Conservation (phyloP, 768 basidiomycete species). For the Boletus subparvulus region DNA sequence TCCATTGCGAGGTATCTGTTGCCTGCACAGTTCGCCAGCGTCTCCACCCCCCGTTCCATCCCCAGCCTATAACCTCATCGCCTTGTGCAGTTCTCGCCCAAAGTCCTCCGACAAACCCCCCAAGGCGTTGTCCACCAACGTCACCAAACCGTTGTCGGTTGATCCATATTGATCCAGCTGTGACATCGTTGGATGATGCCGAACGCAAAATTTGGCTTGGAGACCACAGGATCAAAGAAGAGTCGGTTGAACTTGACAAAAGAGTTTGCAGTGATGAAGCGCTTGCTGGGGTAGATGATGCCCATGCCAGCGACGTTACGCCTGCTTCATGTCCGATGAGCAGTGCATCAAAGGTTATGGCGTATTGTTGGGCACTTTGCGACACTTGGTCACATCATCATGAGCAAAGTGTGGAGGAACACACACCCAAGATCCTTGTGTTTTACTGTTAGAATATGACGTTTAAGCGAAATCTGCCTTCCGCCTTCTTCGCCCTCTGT, state of each 20-base stretch:
- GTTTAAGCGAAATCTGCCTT: slow-evolving; percentile 85
- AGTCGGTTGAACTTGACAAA: slow-evolving; percentile 93
- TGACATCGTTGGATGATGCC: slow-evolving; percentile 37
- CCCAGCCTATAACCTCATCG: slow-evolving; percentile 73
- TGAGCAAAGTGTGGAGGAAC: slow-evolving; percentile 26
- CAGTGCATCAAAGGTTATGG: slow-evolving; percentile 89
- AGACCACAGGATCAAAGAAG: slow-evolving; percentile 93
- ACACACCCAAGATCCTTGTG: slow-evolving; percentile 28
- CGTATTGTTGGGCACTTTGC: slow-evolving; percentile 52
- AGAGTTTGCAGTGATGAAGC: slow-evolving; percentile 47
- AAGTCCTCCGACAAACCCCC: slow-evolving; percentile 89
- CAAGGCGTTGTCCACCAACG: slow-evolving; percentile 83
- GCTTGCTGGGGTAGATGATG: slow-evolving; percentile 39
- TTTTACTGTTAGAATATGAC: slow-evolving; percentile 73
- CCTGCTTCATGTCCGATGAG: slow-evolving; percentile 96
- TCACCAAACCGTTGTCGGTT: slow-evolving; percentile 91
- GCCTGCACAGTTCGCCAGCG: slow-evolving; percentile 61
- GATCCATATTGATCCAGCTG: slow-evolving; percentile 74
- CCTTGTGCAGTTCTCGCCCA: slow-evolving; percentile 61
- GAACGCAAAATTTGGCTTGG: slow-evolving; percentile 53
- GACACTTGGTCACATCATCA: background rate
- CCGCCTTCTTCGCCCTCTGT: slow-evolving; percentile 77
- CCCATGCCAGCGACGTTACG: slow-evolving; percentile 87
- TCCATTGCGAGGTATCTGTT: slow-evolving; percentile 55
- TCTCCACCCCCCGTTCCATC: slow-evolving; percentile 94